Evolutionary conservation across 2,329 filamentous ascomycete species (phyloP).

Genomic region (Gnomoniopsis sp.): DNA sequence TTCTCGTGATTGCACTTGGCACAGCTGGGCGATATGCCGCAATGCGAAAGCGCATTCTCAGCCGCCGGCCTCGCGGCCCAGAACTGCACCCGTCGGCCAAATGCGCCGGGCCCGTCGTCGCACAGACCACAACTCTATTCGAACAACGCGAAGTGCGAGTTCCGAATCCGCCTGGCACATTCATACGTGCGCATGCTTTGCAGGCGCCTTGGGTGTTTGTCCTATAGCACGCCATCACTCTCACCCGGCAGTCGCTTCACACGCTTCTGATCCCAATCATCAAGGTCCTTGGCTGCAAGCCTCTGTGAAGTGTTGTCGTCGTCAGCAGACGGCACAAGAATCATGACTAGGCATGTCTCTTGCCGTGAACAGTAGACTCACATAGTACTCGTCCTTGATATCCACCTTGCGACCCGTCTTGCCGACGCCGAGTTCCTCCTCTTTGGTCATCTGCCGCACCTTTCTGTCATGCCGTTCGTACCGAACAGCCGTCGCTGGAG

Average conservation of each 20-base stretch:
- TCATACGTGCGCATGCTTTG: background rate
- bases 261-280: constrained; percentile 95
- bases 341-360: background rate
- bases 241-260: constrained; percentile 88
- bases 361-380: constrained; percentile 38
- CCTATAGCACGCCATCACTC: constrained; percentile 72
- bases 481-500: constrained; percentile 86
- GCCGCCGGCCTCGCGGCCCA: background rate
- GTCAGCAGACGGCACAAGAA: constrained; percentile 1
- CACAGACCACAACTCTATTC: background rate
- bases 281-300: constrained; percentile 82
- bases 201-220: background rate
- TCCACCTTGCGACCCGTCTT: constrained; percentile 68
- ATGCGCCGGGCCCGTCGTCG: background rate
- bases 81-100: background rate
- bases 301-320: constrained; percentile 45
- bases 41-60: background rate
- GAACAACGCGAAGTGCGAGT: background rate
- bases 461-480: constrained; percentile 93
- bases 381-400: constrained; percentile 84
- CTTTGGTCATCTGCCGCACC: constrained; percentile 77
- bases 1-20: background rate
- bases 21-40: background rate
- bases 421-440: constrained; percentile 82
- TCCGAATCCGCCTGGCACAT: background rate